A percentile compares a stretch with the other conserved stretches of the same genome.
phyloP scores from a whole-genome alignment of 2,329 filamentous ascomycete species.

The Cercospora sp. region DNA sequence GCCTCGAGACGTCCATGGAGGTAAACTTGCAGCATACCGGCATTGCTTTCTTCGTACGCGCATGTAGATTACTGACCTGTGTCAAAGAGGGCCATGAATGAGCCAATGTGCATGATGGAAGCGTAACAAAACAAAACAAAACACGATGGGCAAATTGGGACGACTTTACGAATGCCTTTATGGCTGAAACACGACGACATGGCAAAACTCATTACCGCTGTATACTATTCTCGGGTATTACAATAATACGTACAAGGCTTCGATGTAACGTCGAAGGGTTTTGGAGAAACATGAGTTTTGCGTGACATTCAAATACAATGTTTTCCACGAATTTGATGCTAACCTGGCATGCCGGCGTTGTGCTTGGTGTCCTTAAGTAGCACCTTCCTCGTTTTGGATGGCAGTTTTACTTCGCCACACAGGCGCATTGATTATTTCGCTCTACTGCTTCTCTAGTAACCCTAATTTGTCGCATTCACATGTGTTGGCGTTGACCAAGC shows the following conservation, averaged over 20 bases:
- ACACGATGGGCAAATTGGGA: constrained; percentile 9
- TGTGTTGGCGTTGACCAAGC: neutral
- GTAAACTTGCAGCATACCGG: constrained; percentile 7
- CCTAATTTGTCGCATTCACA: neutral
- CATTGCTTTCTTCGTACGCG: neutral
- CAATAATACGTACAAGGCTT: constrained; percentile 10
- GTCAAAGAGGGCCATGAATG: constrained; percentile 8
- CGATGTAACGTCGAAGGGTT: neutral
- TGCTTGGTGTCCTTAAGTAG: neutral
- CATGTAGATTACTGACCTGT: constrained; percentile 11
- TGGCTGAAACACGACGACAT: constrained; percentile 7
- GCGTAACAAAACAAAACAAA: neutral
- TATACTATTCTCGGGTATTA: constrained; percentile 19
- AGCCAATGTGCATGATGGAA: neutral
- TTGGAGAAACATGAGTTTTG: neutral
- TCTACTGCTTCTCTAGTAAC: neutral
- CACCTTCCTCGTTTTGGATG: neutral
- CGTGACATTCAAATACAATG: neutral
- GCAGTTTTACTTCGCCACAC: neutral
- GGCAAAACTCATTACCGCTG: constrained; percentile 4
- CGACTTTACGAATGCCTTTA: constrained; percentile 9
- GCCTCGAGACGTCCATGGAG: constrained; percentile 27
- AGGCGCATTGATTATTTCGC: neutral
- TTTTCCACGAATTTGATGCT: neutral
- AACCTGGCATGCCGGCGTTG: neutral